Base-by-base conservation (phyloP, 352 stramenopile species). In the Pythium rishiriense region DNA sequence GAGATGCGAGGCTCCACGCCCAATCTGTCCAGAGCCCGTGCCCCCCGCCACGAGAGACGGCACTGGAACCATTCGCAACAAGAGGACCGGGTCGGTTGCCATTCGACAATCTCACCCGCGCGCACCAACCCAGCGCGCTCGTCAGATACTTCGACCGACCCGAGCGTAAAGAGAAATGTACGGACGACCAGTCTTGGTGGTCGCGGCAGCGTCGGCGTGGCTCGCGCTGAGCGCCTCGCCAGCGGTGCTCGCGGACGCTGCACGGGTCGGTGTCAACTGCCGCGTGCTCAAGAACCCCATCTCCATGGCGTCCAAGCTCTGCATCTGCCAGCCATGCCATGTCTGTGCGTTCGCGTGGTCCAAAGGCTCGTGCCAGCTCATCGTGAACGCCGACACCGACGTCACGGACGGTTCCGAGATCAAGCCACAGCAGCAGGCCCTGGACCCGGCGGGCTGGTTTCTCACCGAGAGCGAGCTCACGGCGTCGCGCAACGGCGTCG, bases 391-490 rank as follows among this genome's bases (percentile, higher is more conserved):
- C 26, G 52, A 45, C 35, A 58, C 42, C 9, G 50, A 53, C 41
- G 33, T 64, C 37, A 64, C 61, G 17, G 58, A 82, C 56, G 71
- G 63, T 48, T 70, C 67, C 7, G 53, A 72, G 19, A 37, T 74
- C 33, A 22, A 57, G 41, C 42, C 58, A 6, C 51, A 66, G 14
- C 81, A 89, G 55, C 79, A 78, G 4, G 17, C 54, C 14, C 39
- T 57, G 4, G 47, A 45, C 10, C 22, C 57, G 24, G 19, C 35
- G 33, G 28, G 22, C 6, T 93, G 84, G 84, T 93, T 93, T 60
- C 70, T 93, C 8, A 87, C 70, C 0, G 70, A 80, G 12, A 66
- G 73, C 5, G 84, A 91, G 62, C 78, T 93, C 66, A 69, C 68
- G 24, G 68, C 46, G 0, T 78, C 81, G 10, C 78, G 84, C n/a